Base-by-base conservation (phyloP, 2,329 filamentous ascomycete species). In the Cercospora nicotianae region DNA sequence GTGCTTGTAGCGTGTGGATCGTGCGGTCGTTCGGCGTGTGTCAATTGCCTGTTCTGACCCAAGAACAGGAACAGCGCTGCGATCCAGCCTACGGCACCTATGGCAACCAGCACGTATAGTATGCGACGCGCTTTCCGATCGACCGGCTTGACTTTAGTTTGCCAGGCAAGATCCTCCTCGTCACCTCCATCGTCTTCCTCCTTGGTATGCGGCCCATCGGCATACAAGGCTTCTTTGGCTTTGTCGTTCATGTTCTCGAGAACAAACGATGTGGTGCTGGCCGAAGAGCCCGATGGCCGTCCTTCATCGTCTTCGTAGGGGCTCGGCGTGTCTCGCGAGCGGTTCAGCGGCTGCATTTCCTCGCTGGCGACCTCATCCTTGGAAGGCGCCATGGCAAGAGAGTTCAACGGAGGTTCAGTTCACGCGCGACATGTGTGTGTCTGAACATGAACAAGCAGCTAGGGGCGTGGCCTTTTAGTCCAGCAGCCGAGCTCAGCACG, bases 211-310 rank as follows among this genome's bases (percentile, higher is more conserved):
- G 74, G 48, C 72, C 78, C 69, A 58, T 74, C 69, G 66, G 71
- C 65, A 73, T 84, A 78, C 12, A 69, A 77, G 75, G 68, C 84
- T 81, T 71, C 86, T 81, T 68, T 85, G 80, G 76, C 83, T 70
- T 75, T 79, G 76, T 91, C 89, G 74, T 87, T 86, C 72, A 94
- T 85, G 70, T 90, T 88, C 72, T 95, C 91, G 77, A 95, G 91
- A 64, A 95, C 87, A 13, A 95, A 84, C 74, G 92, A 94, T 3
- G 90, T 93, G 10, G 92, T 94, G 36, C 92, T 95, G n/a, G 89
- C 89, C 48, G 90, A 90, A n/a, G 90, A 92, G 57, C 87, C 79
- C 3, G 91, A 92, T 60, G 71, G 63, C 77, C 76, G 5, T 72
- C 77, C 57, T 75, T 75, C 70, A 78, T 79, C 64, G 48, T 69